Percentiles rank a stretch among this genome's conserved stretches.
Evolutionary conservation across 2,329 filamentous ascomycete species (phyloP).

Genomic region (Ophiocordyceps camponoti-rufipedis): DNA sequence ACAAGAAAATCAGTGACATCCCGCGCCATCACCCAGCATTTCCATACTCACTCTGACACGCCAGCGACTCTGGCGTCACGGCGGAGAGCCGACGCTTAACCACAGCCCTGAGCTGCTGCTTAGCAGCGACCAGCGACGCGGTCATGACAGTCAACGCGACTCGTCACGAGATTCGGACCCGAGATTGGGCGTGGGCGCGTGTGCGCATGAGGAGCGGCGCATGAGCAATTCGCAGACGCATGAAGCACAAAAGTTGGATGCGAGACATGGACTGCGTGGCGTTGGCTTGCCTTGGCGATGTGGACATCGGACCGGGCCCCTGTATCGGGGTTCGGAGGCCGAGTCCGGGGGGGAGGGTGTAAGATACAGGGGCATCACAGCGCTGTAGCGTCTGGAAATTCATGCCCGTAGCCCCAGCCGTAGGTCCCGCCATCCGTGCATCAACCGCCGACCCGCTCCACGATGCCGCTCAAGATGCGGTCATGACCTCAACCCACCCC

Average conservation of each 20-base stretch:
- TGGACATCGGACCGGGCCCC: background rate
- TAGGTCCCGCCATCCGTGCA: too few relatives aligned
- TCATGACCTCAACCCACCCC: too few relatives aligned
- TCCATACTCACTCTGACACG: slow-evolving; percentile 43
- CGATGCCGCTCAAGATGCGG: too few relatives aligned
- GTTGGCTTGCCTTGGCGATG: background rate
- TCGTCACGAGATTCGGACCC: background rate
- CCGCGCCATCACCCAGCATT: too few relatives aligned
- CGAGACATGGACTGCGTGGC: too few relatives aligned
- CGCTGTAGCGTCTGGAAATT: too few relatives aligned
- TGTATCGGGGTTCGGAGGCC: background rate
- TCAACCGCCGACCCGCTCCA: too few relatives aligned
- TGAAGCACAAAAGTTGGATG: background rate
- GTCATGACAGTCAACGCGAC: slow-evolving; percentile 20
- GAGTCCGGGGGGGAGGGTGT: background rate
- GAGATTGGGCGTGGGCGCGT: background rate
- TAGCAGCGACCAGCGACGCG: slow-evolving; percentile 41
- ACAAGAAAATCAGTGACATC: background rate
- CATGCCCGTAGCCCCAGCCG: too few relatives aligned
- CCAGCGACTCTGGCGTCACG: slow-evolving; percentile 43
- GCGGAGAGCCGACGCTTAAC: slow-evolving; percentile 49
- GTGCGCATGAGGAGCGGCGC: background rate
- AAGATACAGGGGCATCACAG: background rate
- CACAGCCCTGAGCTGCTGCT: slow-evolving; percentile 53
- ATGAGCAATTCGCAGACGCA: background rate